Evolutionary conservation across 1,284 basidiomycete species (phyloP).

Genomic region (Ganoderma sinense): DNA sequence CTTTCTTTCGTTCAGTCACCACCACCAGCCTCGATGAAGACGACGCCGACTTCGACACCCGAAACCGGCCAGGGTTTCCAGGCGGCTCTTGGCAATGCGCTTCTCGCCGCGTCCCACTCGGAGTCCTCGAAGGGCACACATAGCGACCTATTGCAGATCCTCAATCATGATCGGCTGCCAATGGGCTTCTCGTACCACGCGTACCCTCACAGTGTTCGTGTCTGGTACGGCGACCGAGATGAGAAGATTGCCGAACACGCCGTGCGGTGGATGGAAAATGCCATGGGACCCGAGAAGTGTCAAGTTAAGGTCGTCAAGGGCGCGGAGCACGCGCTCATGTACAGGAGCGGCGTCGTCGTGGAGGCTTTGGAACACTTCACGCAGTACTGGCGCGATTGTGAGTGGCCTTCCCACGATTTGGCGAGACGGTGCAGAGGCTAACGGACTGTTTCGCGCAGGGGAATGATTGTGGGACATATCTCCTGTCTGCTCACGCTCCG

Average conservation of each 20-base stretch:
- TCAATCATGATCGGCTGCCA: slow-evolving; percentile 85
- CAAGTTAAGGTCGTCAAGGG: slow-evolving; percentile 84
- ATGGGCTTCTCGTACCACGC: slow-evolving; percentile 87
- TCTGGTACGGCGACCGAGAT: slow-evolving; percentile 95
- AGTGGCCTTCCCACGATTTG: slow-evolving; percentile 8
- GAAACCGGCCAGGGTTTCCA: slow-evolving; percentile 56
- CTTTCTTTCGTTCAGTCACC: slow-evolving; percentile 52
- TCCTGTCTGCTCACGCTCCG: background rate
- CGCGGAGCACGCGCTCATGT: slow-evolving; percentile 94
- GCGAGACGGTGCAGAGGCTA: background rate
- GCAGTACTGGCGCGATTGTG: slow-evolving; percentile 61
- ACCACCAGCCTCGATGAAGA: slow-evolving; percentile 26
- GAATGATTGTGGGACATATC: slow-evolving; percentile 28
- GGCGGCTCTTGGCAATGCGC: slow-evolving; percentile 80
- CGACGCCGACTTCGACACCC: slow-evolving; percentile 30
- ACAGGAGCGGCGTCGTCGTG: slow-evolving; percentile 85
- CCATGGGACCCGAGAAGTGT: slow-evolving; percentile 81
- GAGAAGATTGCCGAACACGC: slow-evolving; percentile 92
- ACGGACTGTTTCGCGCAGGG: slow-evolving; percentile 9
- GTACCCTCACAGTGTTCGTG: slow-evolving; percentile 80
- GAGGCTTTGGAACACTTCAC: slow-evolving; percentile 83
- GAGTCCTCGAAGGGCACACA: slow-evolving; percentile 93
- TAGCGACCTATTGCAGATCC: slow-evolving; percentile 88
- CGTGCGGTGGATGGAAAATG: slow-evolving; percentile 89
- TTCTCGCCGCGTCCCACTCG: slow-evolving; percentile 93